Base-by-base conservation (phyloP, 1,284 basidiomycete species). In the Austropuccinia psidii region DNA sequence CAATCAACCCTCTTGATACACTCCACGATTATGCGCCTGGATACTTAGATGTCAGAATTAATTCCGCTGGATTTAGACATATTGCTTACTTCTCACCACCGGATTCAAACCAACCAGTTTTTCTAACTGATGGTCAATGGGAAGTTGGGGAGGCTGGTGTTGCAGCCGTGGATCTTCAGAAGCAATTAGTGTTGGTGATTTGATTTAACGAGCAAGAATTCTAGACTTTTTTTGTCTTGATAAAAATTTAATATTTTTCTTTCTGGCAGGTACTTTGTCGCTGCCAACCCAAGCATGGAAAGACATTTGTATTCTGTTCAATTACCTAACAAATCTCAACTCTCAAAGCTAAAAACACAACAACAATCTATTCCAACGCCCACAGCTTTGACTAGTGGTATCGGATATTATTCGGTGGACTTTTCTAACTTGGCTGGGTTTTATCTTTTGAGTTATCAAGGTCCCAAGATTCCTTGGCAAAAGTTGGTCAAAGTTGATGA, bases 391-490 rank as follows among this genome's bases (percentile, higher is more conserved):
- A 81, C 83, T 8, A 82, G 83, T 3, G 83, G 83, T 58, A 83
- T 86, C 0, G 86, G 87, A 2, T 90, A 85, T 79, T 90, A 89
- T 79, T 83, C 84, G 1, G 85, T 87, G 6, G 83, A 82, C 72
- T 95, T 96, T 83, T 93, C 91, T 0, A 90, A 92, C 0, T 79
- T 86, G 47, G 90, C 87, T 0, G 90, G 89, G 0, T 97, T 89
- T 81, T 96, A 95, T 81, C 82, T 91, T 7, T 83, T 96, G 19
- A 84, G 83, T 76, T 93, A 95, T 79, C 81, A 84, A 47, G 94
- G 94, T 0, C 95, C 94, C 6, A 84, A 85, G 27, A 85, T 91
- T 17, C 95, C 95, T 0, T 93, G 89, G 87, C 91, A 95, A 81
- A 88, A 86, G 76, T 84, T 98, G 13, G 79, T 91, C 27, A 85